phyloP scores from a whole-genome alignment of 805 yeast genomes.

The Monosporozyma aerobia region DNA sequence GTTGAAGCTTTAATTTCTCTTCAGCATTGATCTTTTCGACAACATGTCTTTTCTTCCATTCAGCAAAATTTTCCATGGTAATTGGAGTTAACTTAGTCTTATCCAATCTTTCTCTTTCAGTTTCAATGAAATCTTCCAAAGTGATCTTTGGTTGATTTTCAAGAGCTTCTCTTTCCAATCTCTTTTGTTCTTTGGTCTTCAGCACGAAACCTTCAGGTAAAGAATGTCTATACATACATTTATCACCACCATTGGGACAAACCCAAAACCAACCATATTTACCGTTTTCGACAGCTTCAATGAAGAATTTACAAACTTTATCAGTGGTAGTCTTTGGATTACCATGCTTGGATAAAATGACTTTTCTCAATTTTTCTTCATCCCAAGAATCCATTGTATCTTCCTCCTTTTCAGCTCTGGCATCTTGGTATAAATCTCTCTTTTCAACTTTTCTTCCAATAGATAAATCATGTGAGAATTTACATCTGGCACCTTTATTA shows the following conservation, averaged over 20 bases:
- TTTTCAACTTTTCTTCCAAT: slow-evolving; percentile 83
- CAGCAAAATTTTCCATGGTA: slow-evolving; percentile 65
- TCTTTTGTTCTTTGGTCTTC: slow-evolving; percentile 93
- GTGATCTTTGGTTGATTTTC: slow-evolving; percentile 85
- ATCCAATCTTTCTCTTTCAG: slow-evolving; percentile 82
- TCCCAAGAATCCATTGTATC: slow-evolving; percentile 98
- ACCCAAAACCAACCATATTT: slow-evolving; percentile 99
- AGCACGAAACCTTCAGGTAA: slow-evolving; percentile 94
- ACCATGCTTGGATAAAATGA: slow-evolving; percentile 86
- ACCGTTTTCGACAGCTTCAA: slow-evolving; percentile 94
- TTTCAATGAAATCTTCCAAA: slow-evolving; percentile 89
- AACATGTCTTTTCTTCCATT: slow-evolving; percentile 71
- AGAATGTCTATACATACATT: slow-evolving; percentile 90
- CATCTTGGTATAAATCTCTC: slow-evolving; percentile 89
- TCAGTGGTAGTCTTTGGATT: slow-evolving; percentile 91
- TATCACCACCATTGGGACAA: slow-evolving; percentile 90
- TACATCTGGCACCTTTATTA: slow-evolving; percentile 74
- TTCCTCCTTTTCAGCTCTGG: slow-evolving; percentile 53
- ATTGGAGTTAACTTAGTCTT: slow-evolving; percentile 71
- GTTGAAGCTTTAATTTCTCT: slow-evolving; percentile 25
- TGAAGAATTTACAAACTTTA: slow-evolving; percentile 84
- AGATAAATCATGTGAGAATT: slow-evolving; percentile 81
- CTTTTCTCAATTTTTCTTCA: slow-evolving; percentile 84
- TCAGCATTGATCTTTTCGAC: slow-evolving; percentile 43
- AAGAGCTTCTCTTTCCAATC: slow-evolving; percentile 74